Base-by-base conservation (phyloP, 139 green algal species). In the Haematococcus sp. region DNA sequence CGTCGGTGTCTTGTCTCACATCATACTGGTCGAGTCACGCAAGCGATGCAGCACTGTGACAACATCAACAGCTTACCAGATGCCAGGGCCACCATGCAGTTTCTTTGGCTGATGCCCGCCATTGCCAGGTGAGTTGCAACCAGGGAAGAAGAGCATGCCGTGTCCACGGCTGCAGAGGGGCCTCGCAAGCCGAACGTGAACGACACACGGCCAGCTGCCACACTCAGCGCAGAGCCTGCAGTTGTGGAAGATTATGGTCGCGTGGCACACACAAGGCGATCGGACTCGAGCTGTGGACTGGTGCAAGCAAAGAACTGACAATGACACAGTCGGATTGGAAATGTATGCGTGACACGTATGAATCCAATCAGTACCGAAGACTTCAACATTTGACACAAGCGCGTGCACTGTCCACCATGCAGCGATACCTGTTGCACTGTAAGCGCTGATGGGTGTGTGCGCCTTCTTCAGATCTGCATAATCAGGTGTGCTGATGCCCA, bases 151-250 rank as follows among this genome's bases (percentile, higher is more conserved):
- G 83, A 91, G 82, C 91, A 96, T 51, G 91, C 91, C 0, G 90
- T 95, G 81, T 96, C 90, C 1, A 93, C 82, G 44, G 79, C 79
- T 0, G 87, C 22, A 20, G 71, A 85, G 31, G 92, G 91, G 27
- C 92, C 92, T 46, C 81, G 82, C 55, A 96, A 58, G 15, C 84
- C 86, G 76, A 95, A 94, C 4, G 81, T 82, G 81, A 91, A 98
- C 30, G 87, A 91, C 33, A 97, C 27, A 4, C 94, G 81, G 4
- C 94, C 94, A 33, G 88, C 86, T n/a, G 87, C 85, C 54, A 93
- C 87, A 28, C 75, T 88, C 44, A 91, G 63, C 4, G 86, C 85
- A 40, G 83, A 83, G 15, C 84, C 83, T 88, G 84, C 23, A 46
- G 64, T 17, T 19, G 30, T 20, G 27, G 5, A 33, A 30, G 54